Evolutionary conservation across 176 grass and related monocot species (phyloP), one percentile per base, ranked within the genome.

Genomic region (Oryza glaberrima): DNA sequence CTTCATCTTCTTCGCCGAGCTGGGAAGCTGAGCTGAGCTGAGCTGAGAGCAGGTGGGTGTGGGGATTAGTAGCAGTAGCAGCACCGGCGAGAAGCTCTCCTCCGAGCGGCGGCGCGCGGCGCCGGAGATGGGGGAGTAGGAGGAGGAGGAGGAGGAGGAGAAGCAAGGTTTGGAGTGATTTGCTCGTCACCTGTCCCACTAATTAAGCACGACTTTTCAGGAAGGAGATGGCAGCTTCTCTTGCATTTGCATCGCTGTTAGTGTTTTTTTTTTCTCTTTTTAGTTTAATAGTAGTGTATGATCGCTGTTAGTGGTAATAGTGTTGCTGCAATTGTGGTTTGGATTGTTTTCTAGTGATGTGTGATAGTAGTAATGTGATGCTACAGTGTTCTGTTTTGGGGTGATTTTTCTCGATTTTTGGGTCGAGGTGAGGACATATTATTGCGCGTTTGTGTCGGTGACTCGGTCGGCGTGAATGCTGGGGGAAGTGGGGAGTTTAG

Each of bases 1-100:
- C 81, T 94, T 94, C 92, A 94, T 94, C 79, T 67, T 65, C 56
- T 23, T 41, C 40, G 40, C 40, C 40, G 40, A 17, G 22, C 66
- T 20, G 11, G 36, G 41, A 44, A 43, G 41, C 7, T 11, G 54
- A 15, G 81, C 44, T 22, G 23, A 11, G 56, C 0, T 41, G 40
- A 5, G 40, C 41, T 43, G 41, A 32, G 4, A 44, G 43, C 7
- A 44, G 43, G 14, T 32, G 30, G 30, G 30, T 32, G 2, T 32
- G 14, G 67, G 8, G 3, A 70, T 10, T 43, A 32, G 61, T 10
- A 9, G 41, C 7, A 0, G 30, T 32, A 32, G 30, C 30, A 32
- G 30, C 41, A 1, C 61, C 35, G 14, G 47, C n/a, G 67, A 65
- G 61, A 77, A 49, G 41, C 65, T 61, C 65, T 61, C 44, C 0